These are phyloP conservation scores for Chlamydomonas reinhardtii DNA, from an alignment of 163 green algal genomes.

Conservation along the genomic window DNA sequence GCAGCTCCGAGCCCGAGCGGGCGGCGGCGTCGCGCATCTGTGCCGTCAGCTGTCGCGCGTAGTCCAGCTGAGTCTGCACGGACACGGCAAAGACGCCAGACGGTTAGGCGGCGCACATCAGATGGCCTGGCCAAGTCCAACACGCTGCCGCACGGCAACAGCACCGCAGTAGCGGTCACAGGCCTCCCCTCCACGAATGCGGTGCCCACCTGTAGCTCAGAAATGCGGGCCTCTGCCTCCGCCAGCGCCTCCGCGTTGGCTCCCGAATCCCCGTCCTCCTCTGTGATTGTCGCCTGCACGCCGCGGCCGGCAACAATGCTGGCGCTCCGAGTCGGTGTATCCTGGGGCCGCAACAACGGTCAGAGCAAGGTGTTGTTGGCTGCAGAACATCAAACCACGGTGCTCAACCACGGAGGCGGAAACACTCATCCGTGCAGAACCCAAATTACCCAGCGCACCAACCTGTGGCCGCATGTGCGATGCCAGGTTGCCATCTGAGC, in stretches of 20 bases:
- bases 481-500: constrained; percentile 16
- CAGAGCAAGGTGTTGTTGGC: too few relatives aligned
- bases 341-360: background rate
- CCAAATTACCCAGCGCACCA: background rate
- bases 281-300: background rate
- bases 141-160: too few relatives aligned
- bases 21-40: background rate
- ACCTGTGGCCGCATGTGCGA: constrained; percentile 23
- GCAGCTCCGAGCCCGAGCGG: background rate
- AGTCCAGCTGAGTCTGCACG: background rate
- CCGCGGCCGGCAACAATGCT: background rate
- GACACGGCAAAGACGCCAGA: background rate
- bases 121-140: too few relatives aligned
- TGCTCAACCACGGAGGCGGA: too few relatives aligned
- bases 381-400: too few relatives aligned
- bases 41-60: background rate
- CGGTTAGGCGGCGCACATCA: background rate
- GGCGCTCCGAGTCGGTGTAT: background rate
- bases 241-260: background rate
- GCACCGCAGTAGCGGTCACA: too few relatives aligned
- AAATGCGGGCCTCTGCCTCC: background rate
- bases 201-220: background rate
- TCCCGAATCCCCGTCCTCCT: background rate
- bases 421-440: too few relatives aligned
- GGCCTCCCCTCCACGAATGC: background rate